Percentiles rank a stretch among this genome's conserved stretches.
These are phyloP conservation scores for Cnidoscolus chayamansa DNA, from an alignment of 441 rosid species.

Conservation along the genomic window DNA sequence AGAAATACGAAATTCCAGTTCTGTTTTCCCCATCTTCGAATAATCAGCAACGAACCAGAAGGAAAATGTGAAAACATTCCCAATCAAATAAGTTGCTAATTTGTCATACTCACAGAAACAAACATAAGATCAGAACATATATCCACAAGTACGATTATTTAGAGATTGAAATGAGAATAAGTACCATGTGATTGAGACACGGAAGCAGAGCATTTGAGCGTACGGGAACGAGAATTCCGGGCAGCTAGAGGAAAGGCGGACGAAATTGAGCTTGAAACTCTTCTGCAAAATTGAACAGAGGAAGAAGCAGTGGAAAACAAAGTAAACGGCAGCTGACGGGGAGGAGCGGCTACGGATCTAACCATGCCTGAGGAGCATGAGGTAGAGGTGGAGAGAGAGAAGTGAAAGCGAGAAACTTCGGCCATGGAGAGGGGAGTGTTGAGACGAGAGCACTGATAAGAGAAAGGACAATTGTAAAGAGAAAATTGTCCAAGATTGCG, in stretches of 20 bases:
- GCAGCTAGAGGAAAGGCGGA: conserved; percentile 24
- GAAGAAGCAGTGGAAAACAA: conserved; percentile 15
- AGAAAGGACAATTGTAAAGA: no score
- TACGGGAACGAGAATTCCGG: conserved; percentile 26
- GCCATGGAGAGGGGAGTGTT: background rate
- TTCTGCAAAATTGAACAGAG: conserved; percentile 28
- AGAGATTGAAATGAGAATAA: background rate
- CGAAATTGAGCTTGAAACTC: conserved; percentile 27
- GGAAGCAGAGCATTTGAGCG: conserved; percentile 46
- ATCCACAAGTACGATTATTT: background rate
- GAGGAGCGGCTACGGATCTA: conserved; percentile 40
- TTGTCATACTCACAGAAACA: no score
- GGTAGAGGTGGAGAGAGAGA: background rate
- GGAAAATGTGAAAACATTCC: background rate
- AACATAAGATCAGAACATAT: background rate
- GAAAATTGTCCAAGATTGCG: no score
- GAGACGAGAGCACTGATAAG: no score
- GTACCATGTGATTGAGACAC: conserved; percentile 45
- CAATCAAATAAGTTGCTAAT: background rate
- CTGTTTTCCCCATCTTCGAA: background rate
- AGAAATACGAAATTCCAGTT: background rate
- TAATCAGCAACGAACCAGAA: background rate
- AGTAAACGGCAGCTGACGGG: conserved; percentile 24
- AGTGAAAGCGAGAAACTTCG: conserved; percentile 10
- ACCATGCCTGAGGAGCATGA: conserved; percentile 21